Percentiles rank a stretch among this genome's conserved stretches.
phyloP scores from a whole-genome alignment of 1,139 yeast genomes.

The Yamadazyma mexicana region DNA sequence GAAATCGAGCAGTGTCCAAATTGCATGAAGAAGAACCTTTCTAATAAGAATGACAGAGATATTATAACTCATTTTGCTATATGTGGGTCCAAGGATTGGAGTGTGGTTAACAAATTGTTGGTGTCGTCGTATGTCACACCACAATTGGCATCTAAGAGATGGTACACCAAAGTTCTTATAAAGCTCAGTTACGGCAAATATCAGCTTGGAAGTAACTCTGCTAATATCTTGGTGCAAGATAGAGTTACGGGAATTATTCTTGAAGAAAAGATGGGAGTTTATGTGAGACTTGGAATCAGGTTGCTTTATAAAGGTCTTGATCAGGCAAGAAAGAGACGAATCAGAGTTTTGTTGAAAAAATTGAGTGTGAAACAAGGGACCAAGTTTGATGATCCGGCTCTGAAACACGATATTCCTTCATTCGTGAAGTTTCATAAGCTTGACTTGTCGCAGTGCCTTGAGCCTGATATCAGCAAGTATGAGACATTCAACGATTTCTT shows the following conservation, averaged over 20 bases:
- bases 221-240: conserved; percentile 92
- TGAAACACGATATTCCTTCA: conserved; percentile 66
- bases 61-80: conserved; percentile 84
- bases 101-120: conserved; percentile 62
- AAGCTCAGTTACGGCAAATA: conserved; percentile 88
- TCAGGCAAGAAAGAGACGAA: conserved; percentile 52
- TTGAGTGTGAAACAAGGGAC: conserved; percentile 80
- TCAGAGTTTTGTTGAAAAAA: conserved; percentile 58
- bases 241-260: conserved; percentile 80
- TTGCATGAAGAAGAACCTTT: conserved; percentile 63
- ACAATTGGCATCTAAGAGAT: conserved; percentile 78
- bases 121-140: conserved; percentile 77
- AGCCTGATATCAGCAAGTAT: conserved; percentile 50
- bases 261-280: conserved; percentile 91
- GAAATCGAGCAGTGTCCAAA: conserved; percentile 73
- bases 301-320: conserved; percentile 75
- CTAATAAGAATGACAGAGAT: conserved; percentile 59
- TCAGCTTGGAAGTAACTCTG: conserved; percentile 85
- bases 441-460: conserved; percentile 67
- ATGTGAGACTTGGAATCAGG: conserved; percentile 84
- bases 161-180: conserved; percentile 83
- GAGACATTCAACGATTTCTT: conserved; percentile 86
- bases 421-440: conserved; percentile 81
- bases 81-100: conserved; percentile 80
- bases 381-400: conserved; percentile 73